Evolutionary conservation across 306 rosid genomes (phyloP).

Genomic region (Cucurbita moschata): DNA sequence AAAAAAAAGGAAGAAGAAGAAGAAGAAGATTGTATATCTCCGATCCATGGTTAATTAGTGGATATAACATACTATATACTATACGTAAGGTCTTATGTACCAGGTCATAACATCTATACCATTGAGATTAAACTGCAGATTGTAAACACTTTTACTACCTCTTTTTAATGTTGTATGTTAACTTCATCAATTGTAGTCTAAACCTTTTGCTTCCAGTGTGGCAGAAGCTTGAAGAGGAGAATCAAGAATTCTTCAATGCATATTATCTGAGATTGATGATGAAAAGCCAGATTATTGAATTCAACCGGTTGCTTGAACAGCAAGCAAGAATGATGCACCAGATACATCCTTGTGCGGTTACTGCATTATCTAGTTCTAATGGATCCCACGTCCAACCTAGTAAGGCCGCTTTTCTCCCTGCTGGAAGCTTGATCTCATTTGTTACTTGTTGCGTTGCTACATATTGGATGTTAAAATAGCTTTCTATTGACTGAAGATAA

Average conservation of each 20-base stretch:
- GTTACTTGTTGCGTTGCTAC: background rate
- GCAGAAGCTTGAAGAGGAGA: conserved; percentile 92
- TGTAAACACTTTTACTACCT: background rate
- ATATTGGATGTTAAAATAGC: background rate
- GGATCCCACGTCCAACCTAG: conserved; percentile 53
- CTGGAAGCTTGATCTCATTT: background rate
- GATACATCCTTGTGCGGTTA: conserved; percentile 34
- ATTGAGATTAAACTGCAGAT: background rate
- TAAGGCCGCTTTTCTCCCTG: conserved; percentile 17
- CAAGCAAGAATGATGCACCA: conserved; percentile 56
- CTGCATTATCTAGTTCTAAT: conserved; percentile 47
- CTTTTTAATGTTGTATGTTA: background rate
- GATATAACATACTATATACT: background rate
- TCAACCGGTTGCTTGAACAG: conserved; percentile 70
- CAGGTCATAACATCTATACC: background rate
- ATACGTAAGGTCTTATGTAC: background rate
- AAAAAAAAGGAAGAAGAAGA: background rate
- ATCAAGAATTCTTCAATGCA: conserved; percentile 75
- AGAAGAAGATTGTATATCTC: background rate
- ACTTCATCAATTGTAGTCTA: background rate
- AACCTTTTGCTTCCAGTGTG: conserved; percentile 48
- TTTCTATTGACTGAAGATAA: too few relatives aligned
- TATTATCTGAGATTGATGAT: conserved; percentile 70
- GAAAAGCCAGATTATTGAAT: conserved; percentile 72
- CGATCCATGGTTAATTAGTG: background rate